Base-by-base conservation (phyloP, 73 alveolate species). In the Symbiodinium pilosum region DNA sequence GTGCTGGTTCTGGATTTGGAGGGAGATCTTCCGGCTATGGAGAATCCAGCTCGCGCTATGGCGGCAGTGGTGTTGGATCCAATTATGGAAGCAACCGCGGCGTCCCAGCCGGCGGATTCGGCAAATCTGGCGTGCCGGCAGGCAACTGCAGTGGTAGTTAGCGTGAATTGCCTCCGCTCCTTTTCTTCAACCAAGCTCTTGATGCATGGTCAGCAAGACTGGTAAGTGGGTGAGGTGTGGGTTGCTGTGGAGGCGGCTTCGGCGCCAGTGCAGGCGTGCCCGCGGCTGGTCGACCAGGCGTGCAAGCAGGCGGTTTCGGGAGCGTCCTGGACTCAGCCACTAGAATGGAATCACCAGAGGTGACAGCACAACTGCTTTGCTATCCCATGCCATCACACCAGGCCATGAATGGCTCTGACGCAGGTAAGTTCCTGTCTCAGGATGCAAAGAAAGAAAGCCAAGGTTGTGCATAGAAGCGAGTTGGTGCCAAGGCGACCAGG, bases 101-200 rank as follows among this genome's bases (percentile, higher is more conserved):
- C 32, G 94, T 87, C n/a, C 94, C 94, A 3, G 47, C 94, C 43
- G 94, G 94, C 30, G 94, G 94, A 68, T 87, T 85, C 51, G 93
- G 93, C n/a, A 38, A 41, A 26, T 68, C 81, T 38, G 93, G 93
- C 11, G 93, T 85, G 77, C 93, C 93, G 5, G 81, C 81, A 20
- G 81, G n/a, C n/a, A n/a, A n/a, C n/a, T n/a, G n/a, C n/a, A n/a
- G n/a, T n/a, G n/a, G n/a, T n/a, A n/a, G n/a, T n/a, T n/a, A n/a
- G n/a, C n/a, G n/a, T n/a, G n/a, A n/a, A n/a, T n/a, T n/a, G n/a
- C n/a, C n/a, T n/a, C n/a, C n/a, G n/a, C n/a, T n/a, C n/a, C n/a
- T n/a, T n/a, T n/a, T n/a, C n/a, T n/a, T n/a, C n/a, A n/a, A n/a
- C n/a, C n/a, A n/a, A n/a, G n/a, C n/a, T n/a, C n/a, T n/a, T n/a